Base-by-base conservation (phyloP, 23 red algal genomes). In the Agarophyton chilense region DNA sequence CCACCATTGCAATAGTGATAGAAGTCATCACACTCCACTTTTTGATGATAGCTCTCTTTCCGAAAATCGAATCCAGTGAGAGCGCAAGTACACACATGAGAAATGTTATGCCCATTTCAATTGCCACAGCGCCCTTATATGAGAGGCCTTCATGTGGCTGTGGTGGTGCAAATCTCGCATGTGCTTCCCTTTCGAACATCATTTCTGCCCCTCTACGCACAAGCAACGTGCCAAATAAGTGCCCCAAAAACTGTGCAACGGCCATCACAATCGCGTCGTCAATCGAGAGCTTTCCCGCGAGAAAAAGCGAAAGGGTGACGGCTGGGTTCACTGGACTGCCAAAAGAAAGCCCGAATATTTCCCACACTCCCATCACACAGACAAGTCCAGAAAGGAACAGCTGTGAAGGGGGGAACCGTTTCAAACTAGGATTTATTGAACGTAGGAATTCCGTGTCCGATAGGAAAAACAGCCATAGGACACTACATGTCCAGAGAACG, bases 321-420 rank as follows among this genome's bases (percentile, higher is more conserved):
- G 39, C 45, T 47, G 85, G 85, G 70, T 89, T 89, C 4, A 89
- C 73, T 18, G 73, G 50, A 25, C 63, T 73, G 24, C 85, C 85
- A 51, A 77, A 43, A 25, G 85, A 60, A 36, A 89, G 43, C 12
- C 71, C 60, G 28, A 89, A 89, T 25, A 89, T 18, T 25, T 89
- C 85, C 85, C 85, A 89, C 3, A 89, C 53, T 31, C 61, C 85
- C 85, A 89, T 89, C 21, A 68, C 50, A 26, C 50, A 47, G 10
- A 63, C 85, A 1, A 89, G 71, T 9, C 25, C 51, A 49, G 73
- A 89, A 1, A 78, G 44, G 49, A 89, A 89, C 60, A 89, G 22
- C 21, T 60, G 72, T 19, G 68, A 74, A 29, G 68, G 68, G 8
- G 68, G 68, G 68, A 74, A 47, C 26, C 2, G 41, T 21, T 47